phyloP scores from a whole-genome alignment of 495 filamentous ascomycete genomes.

The Aspergillus ostianus region DNA sequence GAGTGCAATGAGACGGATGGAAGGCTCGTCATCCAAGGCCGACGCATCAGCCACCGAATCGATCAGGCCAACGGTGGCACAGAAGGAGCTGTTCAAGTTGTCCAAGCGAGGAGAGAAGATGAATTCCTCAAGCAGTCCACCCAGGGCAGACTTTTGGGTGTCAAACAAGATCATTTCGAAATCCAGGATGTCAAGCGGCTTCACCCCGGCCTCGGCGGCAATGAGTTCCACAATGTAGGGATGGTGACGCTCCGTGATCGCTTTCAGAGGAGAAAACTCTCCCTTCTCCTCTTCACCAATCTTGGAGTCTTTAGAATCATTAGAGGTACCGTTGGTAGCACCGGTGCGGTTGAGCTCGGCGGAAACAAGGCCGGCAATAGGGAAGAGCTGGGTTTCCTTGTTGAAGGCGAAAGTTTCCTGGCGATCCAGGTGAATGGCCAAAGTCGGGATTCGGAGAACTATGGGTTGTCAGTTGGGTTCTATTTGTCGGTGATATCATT shows the following conservation, averaged over 20 bases:
- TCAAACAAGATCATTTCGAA: constrained; percentile 97
- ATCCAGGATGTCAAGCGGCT: constrained; percentile 73
- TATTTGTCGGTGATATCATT: neutral
- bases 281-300: constrained; percentile 39
- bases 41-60: constrained; percentile 62
- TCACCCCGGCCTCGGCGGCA: constrained; percentile 71
- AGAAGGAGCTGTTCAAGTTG: constrained; percentile 94
- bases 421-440: constrained; percentile 91
- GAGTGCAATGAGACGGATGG: constrained; percentile 83
- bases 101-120: constrained; percentile 92
- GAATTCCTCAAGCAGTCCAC: constrained; percentile 88
- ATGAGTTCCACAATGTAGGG: constrained; percentile 80
- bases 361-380: constrained; percentile 83
- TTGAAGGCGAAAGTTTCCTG: constrained; percentile 85
- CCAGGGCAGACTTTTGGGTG: constrained; percentile 84
- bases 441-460: constrained; percentile 84
- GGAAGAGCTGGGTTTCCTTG: constrained; percentile 93
- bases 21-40: constrained; percentile 68
- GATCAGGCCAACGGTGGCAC: constrained; percentile 77
- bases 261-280: constrained; percentile 65
- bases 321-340: constrained; percentile 13
- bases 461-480: neutral
- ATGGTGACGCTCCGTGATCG: constrained; percentile 82
- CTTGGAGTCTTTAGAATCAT: constrained; percentile 31
- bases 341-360: constrained; percentile 80